Evolutionary conservation across 2,329 filamentous ascomycete species (phyloP).

Genomic region (Cyphellophora attinorum): DNA sequence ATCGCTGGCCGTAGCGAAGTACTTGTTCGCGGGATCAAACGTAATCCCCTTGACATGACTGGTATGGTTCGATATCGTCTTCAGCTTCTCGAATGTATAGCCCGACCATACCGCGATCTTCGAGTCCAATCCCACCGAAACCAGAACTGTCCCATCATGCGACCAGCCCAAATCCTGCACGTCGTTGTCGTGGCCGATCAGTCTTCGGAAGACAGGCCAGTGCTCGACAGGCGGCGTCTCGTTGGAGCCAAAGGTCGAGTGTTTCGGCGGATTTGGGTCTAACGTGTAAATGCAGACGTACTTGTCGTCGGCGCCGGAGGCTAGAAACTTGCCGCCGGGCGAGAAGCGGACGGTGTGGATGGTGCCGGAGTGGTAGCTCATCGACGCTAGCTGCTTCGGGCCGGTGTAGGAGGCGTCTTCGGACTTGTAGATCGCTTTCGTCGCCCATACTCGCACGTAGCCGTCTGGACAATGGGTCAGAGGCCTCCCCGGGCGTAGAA

Average conservation of each 20-base stretch:
- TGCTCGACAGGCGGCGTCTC: slow-evolving; percentile 92
- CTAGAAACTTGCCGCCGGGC: slow-evolving; percentile 85
- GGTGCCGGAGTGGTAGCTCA: slow-evolving; percentile 96
- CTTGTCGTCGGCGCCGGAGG: slow-evolving; percentile 96
- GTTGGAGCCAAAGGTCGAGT: slow-evolving; percentile 73
- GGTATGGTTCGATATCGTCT: slow-evolving; percentile 84
- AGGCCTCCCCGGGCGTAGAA: neutral
- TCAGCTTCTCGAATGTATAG: slow-evolving; percentile 94
- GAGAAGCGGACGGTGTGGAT: slow-evolving; percentile 97
- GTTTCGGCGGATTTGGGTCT: slow-evolving; percentile 69
- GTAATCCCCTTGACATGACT: slow-evolving; percentile 98
- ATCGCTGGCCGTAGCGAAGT: slow-evolving; percentile 96
- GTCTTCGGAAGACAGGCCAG: slow-evolving; percentile 87
- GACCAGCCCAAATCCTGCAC: slow-evolving; percentile 98
- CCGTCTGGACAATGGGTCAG: slow-evolving; percentile 53
- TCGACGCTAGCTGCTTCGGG: slow-evolving; percentile 89
- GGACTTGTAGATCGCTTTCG: slow-evolving; percentile 80
- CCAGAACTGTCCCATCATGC: slow-evolving; percentile 85
- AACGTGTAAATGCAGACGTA: slow-evolving; percentile 96
- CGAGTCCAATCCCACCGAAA: slow-evolving; percentile 92
- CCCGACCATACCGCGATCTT: slow-evolving; percentile 99
- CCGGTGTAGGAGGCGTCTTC: slow-evolving; percentile 61
- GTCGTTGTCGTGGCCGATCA: slow-evolving; percentile 97
- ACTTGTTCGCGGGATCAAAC: slow-evolving; percentile 97
- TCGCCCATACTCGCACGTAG: slow-evolving; percentile 96